A percentile compares a stretch with the other conserved stretches of the same genome.
These are phyloP conservation scores for Lachnellula cervina DNA, from an alignment of 2,329 filamentous ascomycete genomes.

Conservation along the genomic window DNA sequence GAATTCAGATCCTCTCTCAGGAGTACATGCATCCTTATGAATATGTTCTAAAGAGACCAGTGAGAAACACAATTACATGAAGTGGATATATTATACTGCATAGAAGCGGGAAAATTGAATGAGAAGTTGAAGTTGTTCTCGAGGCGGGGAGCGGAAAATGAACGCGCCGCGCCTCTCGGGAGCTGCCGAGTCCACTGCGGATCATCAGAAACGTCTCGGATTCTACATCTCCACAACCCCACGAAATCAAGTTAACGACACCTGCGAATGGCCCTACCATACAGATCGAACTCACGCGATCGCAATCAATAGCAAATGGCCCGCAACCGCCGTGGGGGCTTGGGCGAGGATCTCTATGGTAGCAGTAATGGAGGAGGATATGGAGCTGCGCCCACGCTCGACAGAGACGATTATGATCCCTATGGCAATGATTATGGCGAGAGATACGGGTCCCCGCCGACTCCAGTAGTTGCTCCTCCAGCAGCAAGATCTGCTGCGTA, in stretches of 20 bases:
- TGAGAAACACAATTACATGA: background rate
- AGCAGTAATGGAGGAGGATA: slow-evolving; percentile 20
- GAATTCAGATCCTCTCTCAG: too few species aligned
- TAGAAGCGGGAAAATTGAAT: background rate
- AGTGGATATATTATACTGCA: background rate
- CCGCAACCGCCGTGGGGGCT: slow-evolving; percentile 29
- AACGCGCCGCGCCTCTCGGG: background rate
- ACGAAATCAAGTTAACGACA: background rate
- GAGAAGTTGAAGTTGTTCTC: background rate
- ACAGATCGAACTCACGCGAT: slow-evolving; percentile 16
- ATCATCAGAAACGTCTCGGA: slow-evolving; percentile 6
- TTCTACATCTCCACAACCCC: background rate
- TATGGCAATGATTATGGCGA: slow-evolving; percentile 27
- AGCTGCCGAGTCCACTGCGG: background rate
- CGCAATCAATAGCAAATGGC: slow-evolving; percentile 26
- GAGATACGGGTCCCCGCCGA: slow-evolving; percentile 25
- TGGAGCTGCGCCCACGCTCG: slow-evolving; percentile 18
- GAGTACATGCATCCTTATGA: too few species aligned
- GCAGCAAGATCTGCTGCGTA: slow-evolving; percentile 13
- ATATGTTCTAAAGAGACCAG: too few species aligned
- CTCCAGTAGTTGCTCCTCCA: slow-evolving; percentile 16
- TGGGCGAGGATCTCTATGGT: slow-evolving; percentile 27
- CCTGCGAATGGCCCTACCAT: slow-evolving; percentile 20
- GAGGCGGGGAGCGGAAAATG: background rate
- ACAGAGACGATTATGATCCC: slow-evolving; percentile 30